Conservation (phyloP, 306 rosid genomes). For the Quercus bicolor region DNA sequence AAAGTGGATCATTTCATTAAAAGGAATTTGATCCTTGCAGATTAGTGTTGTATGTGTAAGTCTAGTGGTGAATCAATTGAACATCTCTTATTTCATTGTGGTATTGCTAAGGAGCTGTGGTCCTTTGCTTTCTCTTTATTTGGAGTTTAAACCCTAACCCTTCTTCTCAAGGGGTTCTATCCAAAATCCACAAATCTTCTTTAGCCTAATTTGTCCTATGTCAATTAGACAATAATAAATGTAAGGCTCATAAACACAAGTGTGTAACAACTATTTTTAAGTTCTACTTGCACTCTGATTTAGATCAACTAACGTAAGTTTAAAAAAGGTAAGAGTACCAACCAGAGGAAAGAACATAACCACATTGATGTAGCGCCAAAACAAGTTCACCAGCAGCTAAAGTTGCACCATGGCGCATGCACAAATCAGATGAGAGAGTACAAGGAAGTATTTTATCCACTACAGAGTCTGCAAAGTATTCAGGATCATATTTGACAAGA, state of each 20-base stretch:
- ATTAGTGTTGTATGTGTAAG: no score
- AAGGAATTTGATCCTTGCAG: no score
- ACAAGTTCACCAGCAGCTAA: conserved; percentile 81
- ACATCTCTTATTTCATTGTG: no score
- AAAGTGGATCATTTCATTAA: no score
- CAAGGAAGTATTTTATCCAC: conserved; percentile 75
- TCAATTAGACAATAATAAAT: no score
- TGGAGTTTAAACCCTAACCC: no score
- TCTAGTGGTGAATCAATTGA: no score
- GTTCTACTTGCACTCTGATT: not conserved
- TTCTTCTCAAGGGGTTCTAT: no score
- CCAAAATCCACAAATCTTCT: no score
- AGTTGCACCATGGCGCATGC: conserved; percentile 97
- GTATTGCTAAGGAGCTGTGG: no score
- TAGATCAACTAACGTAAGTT: conserved; percentile 16
- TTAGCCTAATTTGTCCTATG: no score
- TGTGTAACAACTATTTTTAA: not conserved
- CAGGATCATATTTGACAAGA: conserved; percentile 79
- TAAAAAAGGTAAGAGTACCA: conserved; percentile 24
- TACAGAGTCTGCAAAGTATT: conserved; percentile 53
- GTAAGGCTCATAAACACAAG: not conserved
- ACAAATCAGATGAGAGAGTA: conserved; percentile 88
- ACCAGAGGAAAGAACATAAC: conserved; percentile 65
- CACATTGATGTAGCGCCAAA: conserved; percentile 66
- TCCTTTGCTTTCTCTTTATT: no score